These are phyloP conservation scores for Dothideomycetes sp. DNA, from an alignment of 2,329 filamentous ascomycete genomes.

Conservation along the genomic window DNA sequence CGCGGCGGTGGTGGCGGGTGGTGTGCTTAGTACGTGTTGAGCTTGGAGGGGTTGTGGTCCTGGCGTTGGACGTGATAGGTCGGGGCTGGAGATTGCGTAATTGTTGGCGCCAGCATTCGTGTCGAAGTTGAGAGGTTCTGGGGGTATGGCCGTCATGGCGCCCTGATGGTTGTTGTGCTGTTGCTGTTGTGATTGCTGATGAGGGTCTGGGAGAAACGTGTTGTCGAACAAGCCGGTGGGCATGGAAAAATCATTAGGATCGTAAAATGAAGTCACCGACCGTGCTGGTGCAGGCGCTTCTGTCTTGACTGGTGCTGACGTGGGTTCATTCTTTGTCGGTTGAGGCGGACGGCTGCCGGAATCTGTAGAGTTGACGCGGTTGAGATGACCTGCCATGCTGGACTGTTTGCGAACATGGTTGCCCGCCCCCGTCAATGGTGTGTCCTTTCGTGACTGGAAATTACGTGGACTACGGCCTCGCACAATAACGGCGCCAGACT, in stretches of 20 bases:
- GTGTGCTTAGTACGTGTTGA: neutral
- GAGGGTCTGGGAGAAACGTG: neutral
- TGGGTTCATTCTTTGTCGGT: constrained; percentile 16
- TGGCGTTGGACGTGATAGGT: constrained; percentile 33
- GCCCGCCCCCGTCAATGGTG: constrained; percentile 71
- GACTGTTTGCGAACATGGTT: constrained; percentile 59
- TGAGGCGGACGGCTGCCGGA: constrained; percentile 4
- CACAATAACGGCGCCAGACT: constrained; percentile 85
- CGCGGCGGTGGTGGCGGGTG: constrained; percentile 17
- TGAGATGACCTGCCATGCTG: neutral
- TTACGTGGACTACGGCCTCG: constrained; percentile 87
- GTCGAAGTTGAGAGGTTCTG: constrained; percentile 23
- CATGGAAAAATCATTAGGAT: constrained; percentile 27
- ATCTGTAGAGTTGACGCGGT: constrained; percentile 3
- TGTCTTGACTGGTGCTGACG: constrained; percentile 18
- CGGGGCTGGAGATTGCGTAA: constrained; percentile 37
- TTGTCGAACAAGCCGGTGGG: constrained; percentile 32
- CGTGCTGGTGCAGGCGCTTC: constrained; percentile 26
- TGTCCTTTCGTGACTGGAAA: constrained; percentile 88
- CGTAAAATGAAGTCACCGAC: constrained; percentile 27
- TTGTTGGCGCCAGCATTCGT: neutral
- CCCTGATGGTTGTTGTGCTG: constrained; percentile 15
- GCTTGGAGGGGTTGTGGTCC: constrained; percentile 20
- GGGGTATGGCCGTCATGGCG: constrained; percentile 32
- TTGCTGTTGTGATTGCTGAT: neutral